These are phyloP conservation scores for Linum lewisii DNA, from an alignment of 345 rosid genomes.

Conservation along the genomic window DNA sequence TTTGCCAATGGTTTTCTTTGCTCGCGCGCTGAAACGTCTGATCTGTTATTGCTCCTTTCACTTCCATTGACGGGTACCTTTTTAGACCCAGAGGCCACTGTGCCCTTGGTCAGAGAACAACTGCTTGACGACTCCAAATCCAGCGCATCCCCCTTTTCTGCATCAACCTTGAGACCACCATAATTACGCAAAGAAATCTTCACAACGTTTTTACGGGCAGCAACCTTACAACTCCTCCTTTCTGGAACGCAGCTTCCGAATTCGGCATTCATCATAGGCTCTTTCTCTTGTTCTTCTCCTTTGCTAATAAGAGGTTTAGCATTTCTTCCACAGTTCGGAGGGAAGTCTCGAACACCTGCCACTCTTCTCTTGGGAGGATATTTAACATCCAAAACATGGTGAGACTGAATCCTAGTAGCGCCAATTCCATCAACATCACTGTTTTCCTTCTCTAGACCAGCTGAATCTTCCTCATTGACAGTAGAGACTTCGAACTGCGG, in stretches of 20 bases:
- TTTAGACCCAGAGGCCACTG: conserved; percentile 7
- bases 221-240: conserved; percentile 12
- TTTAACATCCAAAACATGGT: conserved; percentile 5
- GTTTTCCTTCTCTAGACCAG: conserved; percentile 8
- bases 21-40: neutral
- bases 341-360: conserved; percentile 42
- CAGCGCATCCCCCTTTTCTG: conserved; percentile 16
- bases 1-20: conserved; percentile 10
- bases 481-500: too few species aligned
- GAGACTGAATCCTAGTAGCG: too few species aligned
- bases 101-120: conserved; percentile 20
- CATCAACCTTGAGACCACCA: conserved; percentile 5
- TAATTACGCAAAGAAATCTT: conserved; percentile 11
- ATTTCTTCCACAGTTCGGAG: conserved; percentile 41
- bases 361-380: conserved; percentile 41
- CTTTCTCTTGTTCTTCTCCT: conserved; percentile 17
- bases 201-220: conserved; percentile 11
- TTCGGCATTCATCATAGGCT: conserved; percentile 14
- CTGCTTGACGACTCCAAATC: conserved; percentile 27
- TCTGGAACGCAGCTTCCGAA: conserved; percentile 7
- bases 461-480: too few species aligned
- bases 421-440: conserved; percentile 12
- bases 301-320: conserved; percentile 17
- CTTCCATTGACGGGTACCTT: conserved; percentile 11
- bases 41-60: conserved; percentile 29